Conservation (phyloP, 257 asterid species). For the Nicotiana obtusifolia region DNA sequence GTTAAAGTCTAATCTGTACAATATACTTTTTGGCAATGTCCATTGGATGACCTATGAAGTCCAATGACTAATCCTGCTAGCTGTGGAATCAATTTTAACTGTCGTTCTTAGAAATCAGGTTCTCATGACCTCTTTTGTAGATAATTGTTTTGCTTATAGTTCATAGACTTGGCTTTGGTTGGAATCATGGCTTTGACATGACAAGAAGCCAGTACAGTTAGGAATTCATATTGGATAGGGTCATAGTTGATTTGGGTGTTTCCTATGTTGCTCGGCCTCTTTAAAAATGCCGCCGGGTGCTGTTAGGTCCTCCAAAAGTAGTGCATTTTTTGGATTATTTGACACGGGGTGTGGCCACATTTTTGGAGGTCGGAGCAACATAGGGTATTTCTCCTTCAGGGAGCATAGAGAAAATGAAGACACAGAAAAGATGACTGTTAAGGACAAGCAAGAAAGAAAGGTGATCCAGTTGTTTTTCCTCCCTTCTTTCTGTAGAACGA, state of each 20-base stretch:
- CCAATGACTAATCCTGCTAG: background rate
- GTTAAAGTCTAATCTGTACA: background rate
- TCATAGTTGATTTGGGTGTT: background rate
- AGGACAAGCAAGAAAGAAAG: background rate
- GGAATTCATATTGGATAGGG: background rate
- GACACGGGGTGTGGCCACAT: too few species aligned
- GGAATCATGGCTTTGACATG: background rate
- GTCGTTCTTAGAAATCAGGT: background rate
- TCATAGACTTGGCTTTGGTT: constrained; percentile 4
- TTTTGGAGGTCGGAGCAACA: too few species aligned
- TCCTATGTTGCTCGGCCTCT: too few species aligned
- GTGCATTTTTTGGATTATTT: too few species aligned
- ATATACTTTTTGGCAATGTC: background rate
- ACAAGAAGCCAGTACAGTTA: background rate
- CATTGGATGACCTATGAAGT: background rate
- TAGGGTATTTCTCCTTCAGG: constrained; percentile 2
- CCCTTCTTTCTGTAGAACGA: background rate
- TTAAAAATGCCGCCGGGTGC: too few species aligned
- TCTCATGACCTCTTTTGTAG: background rate
- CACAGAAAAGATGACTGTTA: background rate
- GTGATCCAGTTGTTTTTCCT: background rate
- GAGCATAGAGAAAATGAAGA: background rate
- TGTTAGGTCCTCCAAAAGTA: too few species aligned
- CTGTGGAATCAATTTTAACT: background rate
- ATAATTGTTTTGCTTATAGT: background rate